phyloP scores from a whole-genome alignment of 2,329 filamentous ascomycete genomes.

The Verruconis gallopava region DNA sequence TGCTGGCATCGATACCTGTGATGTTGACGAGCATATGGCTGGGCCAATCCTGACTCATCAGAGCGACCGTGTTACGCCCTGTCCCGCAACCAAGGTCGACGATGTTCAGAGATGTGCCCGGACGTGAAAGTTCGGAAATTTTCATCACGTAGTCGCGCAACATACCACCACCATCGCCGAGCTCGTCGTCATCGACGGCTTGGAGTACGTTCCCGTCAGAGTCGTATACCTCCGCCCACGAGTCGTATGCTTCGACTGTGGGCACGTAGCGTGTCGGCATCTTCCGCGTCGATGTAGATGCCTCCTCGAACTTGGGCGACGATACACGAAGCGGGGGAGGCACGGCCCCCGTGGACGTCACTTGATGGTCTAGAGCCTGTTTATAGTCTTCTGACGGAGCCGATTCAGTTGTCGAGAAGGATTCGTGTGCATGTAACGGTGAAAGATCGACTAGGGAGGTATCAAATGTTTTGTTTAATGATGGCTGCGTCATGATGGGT shows the following conservation, averaged over 20 bases:
- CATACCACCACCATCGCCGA: constrained; percentile 26
- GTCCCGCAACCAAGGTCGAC: constrained; percentile 56
- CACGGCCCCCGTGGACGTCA: not conserved
- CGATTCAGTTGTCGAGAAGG: constrained; percentile 7
- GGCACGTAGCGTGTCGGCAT: constrained; percentile 21
- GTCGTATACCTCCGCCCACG: constrained; percentile 47
- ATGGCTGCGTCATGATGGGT: constrained; percentile 23
- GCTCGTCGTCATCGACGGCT: constrained; percentile 46
- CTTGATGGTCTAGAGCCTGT: too few species aligned
- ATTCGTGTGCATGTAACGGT: not conserved
- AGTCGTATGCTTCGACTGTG: constrained; percentile 35
- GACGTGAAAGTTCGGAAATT: constrained; percentile 12
- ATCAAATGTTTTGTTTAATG: constrained; percentile 25
- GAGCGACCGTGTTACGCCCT: constrained; percentile 46
- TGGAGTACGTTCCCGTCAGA: constrained; percentile 55
- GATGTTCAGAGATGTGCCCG: constrained; percentile 24
- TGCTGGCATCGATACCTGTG: constrained; percentile 43
- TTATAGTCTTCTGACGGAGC: constrained; percentile 4
- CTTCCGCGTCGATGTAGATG: constrained; percentile 12
- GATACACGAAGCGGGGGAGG: not conserved
- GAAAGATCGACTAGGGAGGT: constrained; percentile 24
- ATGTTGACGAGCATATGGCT: constrained; percentile 23
- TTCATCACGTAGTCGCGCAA: constrained; percentile 36
- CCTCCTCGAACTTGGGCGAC: not conserved
- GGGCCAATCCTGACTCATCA: constrained; percentile 26